Base-by-base conservation (phyloP, 2,329 filamentous ascomycete species). In the Xylariaceae sp. region DNA sequence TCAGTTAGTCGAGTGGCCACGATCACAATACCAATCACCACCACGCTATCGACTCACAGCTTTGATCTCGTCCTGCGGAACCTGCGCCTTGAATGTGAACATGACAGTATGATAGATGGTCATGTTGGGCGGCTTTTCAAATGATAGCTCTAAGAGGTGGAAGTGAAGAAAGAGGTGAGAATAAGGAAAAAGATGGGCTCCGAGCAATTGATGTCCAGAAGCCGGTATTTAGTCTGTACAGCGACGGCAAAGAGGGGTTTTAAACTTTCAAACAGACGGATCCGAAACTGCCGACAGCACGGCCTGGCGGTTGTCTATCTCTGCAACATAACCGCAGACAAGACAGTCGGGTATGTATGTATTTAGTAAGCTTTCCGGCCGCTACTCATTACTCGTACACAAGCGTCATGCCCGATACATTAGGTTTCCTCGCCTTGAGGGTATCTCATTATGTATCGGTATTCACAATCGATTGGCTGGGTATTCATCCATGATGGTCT, bases 81-180 rank as follows among this genome's bases (percentile, higher is more conserved):
- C 45, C 2, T 59, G 53, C 16, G 53, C 40, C 51, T 67, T 68
- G 53, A 68, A 68, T 43, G 59, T 62, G 52, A 68, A 61, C 43
- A 62, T 37, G 8, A 68, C 60, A 32, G 67, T 57, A 44, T 68
- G 66, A 37, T 64, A 64, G 45, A 68, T 64, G 6, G 61, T 41
- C 66, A 68, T 68, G 8, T 53, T 56, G 36, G n/a, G 30, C n/a
- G 19, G 30, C 36, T 47, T 26, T 44, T 34, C 10, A 16, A 13
- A 36, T 19, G 16, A 30, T 32, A 7, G 6, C n/a, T 19, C 22
- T 18, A 22, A 19, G 34, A 21, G 13, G 13, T 15, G 30, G 12
- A 12, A 10, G 30, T 8, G 12, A 34, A 34, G 13, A 34, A 34
- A 34, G 13, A 10, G 30, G 5, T 6, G 12, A 34, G 30, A 26